A percentile compares a stretch with the other conserved stretches of the same genome.
phyloP scores from a whole-genome alignment of 2,329 filamentous ascomycete species.

The Nectriaceae sp. region DNA sequence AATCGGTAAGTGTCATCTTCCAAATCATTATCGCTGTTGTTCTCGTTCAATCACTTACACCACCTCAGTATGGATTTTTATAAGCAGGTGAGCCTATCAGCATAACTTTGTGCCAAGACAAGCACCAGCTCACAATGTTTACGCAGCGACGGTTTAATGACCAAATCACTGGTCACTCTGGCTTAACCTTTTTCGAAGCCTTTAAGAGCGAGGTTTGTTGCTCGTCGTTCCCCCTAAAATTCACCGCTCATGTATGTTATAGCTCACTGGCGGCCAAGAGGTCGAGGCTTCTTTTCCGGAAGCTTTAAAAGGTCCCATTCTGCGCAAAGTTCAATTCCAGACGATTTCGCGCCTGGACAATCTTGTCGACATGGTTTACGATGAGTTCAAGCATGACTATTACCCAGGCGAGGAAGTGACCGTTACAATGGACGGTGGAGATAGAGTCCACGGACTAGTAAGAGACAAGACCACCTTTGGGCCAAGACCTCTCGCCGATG shows the following conservation, averaged over 20 bases:
- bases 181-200: conserved; percentile 89
- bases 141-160: conserved; percentile 84
- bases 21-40: not conserved
- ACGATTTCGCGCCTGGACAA: conserved; percentile 88
- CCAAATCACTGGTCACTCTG: conserved; percentile 91
- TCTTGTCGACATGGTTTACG: conserved; percentile 66
- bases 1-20: conserved; percentile 61
- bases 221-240: conserved; percentile 2
- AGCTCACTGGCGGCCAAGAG: conserved; percentile 80
- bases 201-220: conserved; percentile 81
- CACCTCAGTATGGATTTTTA: conserved; percentile 82
- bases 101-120: conserved; percentile 3
- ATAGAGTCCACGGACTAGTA: conserved; percentile 72
- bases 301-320: conserved; percentile 83
- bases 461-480: conserved; percentile 84
- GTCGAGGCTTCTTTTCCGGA: conserved; percentile 93
- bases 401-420: conserved; percentile 86
- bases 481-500: conserved; percentile 61
- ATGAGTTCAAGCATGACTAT: conserved; percentile 85
- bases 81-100: conserved; percentile 66
- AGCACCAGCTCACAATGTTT: conserved; percentile 19
- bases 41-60: conserved; percentile 14
- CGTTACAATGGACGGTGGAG: conserved; percentile 68
- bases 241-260: conserved; percentile 22
- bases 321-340: conserved; percentile 90